Evolutionary conservation across 345 rosid genomes (phyloP).

Genomic region (Abelmoschus esculentus): DNA sequence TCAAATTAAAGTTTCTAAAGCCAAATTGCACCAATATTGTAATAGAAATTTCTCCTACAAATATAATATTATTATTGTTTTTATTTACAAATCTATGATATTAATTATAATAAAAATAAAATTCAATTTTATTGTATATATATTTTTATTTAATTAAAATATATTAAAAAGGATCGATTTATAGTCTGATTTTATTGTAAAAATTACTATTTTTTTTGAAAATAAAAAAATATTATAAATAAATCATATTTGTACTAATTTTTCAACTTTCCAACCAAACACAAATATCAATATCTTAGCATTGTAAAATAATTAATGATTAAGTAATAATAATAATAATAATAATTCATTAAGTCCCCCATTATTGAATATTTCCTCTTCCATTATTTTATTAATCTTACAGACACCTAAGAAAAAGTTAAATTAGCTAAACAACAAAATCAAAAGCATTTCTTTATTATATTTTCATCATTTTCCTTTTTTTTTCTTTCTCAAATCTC

Average conservation of each 20-base stretch:
- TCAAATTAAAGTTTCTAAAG: slow-evolving; percentile 58
- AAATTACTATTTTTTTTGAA: no score
- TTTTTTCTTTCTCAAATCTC: slow-evolving; percentile 16
- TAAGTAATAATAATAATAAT: neutral
- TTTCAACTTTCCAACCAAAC: slow-evolving; percentile 31
- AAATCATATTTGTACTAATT: no score
- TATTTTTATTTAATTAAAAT: no score
- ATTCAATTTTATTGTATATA: no score
- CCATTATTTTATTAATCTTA: slow-evolving; percentile 23
- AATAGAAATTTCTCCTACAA: no score
- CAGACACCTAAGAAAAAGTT: slow-evolving; percentile 21
- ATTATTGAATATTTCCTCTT: slow-evolving; percentile 22
- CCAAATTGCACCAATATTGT: no score
- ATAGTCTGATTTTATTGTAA: no score
- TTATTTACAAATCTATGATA: no score
- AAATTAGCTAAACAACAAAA: slow-evolving; percentile 39
- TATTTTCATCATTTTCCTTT: slow-evolving; percentile 23
- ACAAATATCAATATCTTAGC: slow-evolving; percentile 23
- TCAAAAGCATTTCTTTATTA: slow-evolving; percentile 25
- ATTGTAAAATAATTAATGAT: slow-evolving; percentile 16
- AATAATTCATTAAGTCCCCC: slow-evolving; percentile 16
- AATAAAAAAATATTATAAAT: no score
- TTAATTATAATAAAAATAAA: no score
- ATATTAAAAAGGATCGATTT: no score
- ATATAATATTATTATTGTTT: no score